Evolutionary conservation across 1,284 basidiomycete species (phyloP), one percentile per base, ranked within the genome.

Genomic region (Fomitopsis schrenkii): DNA sequence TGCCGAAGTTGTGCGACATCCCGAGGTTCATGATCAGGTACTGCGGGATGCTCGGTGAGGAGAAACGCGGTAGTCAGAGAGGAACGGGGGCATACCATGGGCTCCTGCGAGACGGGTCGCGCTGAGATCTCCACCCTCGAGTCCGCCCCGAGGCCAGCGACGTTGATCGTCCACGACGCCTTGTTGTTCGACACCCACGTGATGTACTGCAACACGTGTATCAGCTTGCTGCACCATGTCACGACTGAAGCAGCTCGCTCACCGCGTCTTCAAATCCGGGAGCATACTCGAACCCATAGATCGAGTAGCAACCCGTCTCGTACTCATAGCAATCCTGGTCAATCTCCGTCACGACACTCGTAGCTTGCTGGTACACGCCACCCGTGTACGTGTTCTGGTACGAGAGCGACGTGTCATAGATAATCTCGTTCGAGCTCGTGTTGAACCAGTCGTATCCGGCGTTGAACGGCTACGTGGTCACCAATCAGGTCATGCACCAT

Each of bases 91-190:
- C 79, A 56, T 55, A 81, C 80, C 84, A 88, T 84, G 3, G 86
- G 86, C 70, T 88, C 88, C 62, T 84, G 79, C 0, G 88, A 78
- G 22, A 93, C 80, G 3, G 82, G 76, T 22, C 90, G 78, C 59
- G 82, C 78, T 4, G 80, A 78, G 28, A 91, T 85, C 57, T 85
- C 71, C 35, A 82, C 80, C 0, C 68, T 58, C 0, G 72, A 52
- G 64, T 88, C 82, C 5, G 87, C 79, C 1, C 77, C 85, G 63
- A 91, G 75, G 0, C 83, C 89, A 12, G 72, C 77, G 9, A 74
- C 68, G 46, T 81, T 77, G 46, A 92, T 64, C 6, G 82, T 85
- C 87, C 86, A 93, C 40, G 84, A 76, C 53, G 76, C 72, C 62
- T 79, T 75, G 64, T 75, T 76, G 57, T 83, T 76, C 58, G 79